phyloP scores from a whole-genome alignment of 176 grass and related monocot genomes.

The Hyparrhenia diplandra region DNA sequence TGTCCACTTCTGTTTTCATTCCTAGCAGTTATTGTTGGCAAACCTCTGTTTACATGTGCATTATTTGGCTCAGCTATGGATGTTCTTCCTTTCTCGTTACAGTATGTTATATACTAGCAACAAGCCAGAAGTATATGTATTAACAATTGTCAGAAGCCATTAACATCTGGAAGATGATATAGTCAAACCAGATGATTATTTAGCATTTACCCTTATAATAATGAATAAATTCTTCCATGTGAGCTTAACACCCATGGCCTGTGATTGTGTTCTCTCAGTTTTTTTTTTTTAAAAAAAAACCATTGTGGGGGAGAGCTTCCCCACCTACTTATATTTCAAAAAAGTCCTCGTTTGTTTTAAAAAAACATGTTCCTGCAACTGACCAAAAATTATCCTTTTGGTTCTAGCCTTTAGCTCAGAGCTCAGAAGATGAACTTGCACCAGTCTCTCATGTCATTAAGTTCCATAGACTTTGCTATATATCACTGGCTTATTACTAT shows the following conservation, averaged over 20 bases:
- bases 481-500: slow-evolving; percentile 1
- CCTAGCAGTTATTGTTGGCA: background rate
- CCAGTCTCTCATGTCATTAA: slow-evolving; percentile 2
- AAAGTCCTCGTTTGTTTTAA: too few relatives aligned
- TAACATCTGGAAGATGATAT: background rate
- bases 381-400: background rate
- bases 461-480: background rate
- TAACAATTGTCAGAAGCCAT: background rate
- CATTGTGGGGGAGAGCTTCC: too few relatives aligned
- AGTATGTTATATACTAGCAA: background rate
- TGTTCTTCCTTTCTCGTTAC: background rate
- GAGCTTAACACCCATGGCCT: background rate
- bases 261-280: background rate
- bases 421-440: slow-evolving; percentile 13
- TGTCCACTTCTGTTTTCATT: background rate
- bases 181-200: background rate
- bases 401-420: background rate
- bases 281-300: too few relatives aligned
- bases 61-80: background rate
- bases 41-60: background rate
- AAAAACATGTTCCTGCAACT: background rate
- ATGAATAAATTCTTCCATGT: background rate
- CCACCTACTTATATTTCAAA: too few relatives aligned
- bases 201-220: background rate
- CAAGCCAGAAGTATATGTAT: background rate